Evolutionary conservation across 2,329 filamentous ascomycete species (phyloP), one percentile per base, ranked within the genome.

Genomic region (Trichoderma oligosporum): DNA sequence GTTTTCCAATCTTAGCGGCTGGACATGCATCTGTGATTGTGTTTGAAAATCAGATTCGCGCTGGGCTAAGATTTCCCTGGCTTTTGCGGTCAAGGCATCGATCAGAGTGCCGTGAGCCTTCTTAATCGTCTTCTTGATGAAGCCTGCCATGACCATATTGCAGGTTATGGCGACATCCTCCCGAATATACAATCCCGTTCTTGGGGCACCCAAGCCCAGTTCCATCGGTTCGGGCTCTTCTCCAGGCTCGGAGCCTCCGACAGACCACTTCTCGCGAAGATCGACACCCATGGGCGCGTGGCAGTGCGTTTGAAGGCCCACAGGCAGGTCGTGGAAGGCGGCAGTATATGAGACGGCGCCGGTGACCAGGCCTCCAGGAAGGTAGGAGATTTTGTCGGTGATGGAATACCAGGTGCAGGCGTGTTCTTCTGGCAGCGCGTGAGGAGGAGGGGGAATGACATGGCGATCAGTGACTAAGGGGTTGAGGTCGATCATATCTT

Each of bases 401-500:
- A 92, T 75, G 47, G 83, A 82, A 73, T 92, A 95, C 91, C 91
- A 96, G 16, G 76, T 76, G 63, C 85, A 88, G 61, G 82, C 76
- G 60, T 79, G 82, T 74, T 96, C 91, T 64, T 94, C 89, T 14
- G 83, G 74, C 0, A 82, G 76, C 11, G 87, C 85, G 67, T 85
- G 81, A 22, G 78, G 67, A 0, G 90, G 89, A 2, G 89, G 79
- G 45, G 82, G 78, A 71, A 89, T 89, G 29, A 78, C 78, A 63
- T 85, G 81, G 57, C 89, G 82, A 60, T 88, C 84, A 61, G 87
- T 83, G 56, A 96, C 87, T 46, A 95, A 79, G 1, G 91, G 91
- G 71, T 95, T 96, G 57, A 96, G 77, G 68, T 93, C 87, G 66
- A 96, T 95, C 86, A 96, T 95, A 64, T 85, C 85, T 48, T 80